Evolutionary conservation across 768 basidiomycete genomes (phyloP).

Genomic region (Gelatoporia subvermispora): DNA sequence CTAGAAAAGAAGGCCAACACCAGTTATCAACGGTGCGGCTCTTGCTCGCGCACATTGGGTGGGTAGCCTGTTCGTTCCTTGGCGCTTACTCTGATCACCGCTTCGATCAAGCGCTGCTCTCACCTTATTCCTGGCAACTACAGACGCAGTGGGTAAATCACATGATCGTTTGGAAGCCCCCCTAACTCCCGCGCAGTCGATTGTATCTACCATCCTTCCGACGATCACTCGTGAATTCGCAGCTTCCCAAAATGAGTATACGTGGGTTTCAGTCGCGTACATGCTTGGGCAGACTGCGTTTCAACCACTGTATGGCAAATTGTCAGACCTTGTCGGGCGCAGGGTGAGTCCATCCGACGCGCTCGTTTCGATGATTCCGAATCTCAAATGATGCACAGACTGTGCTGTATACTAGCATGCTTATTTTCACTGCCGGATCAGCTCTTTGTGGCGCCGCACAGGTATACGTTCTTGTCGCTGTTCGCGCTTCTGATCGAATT

Average conservation of each 20-base stretch:
- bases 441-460: conserved; percentile 71
- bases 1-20: conserved; percentile 3
- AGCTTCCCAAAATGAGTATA: conserved; percentile 70
- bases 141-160: conserved; percentile 62
- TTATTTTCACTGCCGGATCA: conserved; percentile 75
- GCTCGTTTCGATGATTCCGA: background rate
- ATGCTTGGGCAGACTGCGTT: conserved; percentile 83
- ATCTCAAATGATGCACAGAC: conserved; percentile 43
- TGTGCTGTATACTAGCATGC: conserved; percentile 68
- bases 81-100: conserved; percentile 4
- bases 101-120: conserved; percentile 56
- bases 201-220: conserved; percentile 80
- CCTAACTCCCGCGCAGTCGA: conserved; percentile 33
- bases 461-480: conserved; percentile 31
- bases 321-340: conserved; percentile 76
- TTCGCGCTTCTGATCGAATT: background rate
- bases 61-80: conserved; percentile 11
- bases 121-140: conserved; percentile 80
- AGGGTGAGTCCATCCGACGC: conserved; percentile 44
- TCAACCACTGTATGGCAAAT: conserved; percentile 76
- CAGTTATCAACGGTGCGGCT: conserved; percentile 51
- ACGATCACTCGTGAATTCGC: conserved; percentile 69
- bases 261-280: conserved; percentile 83
- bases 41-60: conserved; percentile 69
- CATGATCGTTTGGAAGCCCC: background rate